Evolutionary conservation across 1,139 yeast genomes (phyloP), one percentile per base, ranked within the genome.

Genomic region (Protomyces gravidus): DNA sequence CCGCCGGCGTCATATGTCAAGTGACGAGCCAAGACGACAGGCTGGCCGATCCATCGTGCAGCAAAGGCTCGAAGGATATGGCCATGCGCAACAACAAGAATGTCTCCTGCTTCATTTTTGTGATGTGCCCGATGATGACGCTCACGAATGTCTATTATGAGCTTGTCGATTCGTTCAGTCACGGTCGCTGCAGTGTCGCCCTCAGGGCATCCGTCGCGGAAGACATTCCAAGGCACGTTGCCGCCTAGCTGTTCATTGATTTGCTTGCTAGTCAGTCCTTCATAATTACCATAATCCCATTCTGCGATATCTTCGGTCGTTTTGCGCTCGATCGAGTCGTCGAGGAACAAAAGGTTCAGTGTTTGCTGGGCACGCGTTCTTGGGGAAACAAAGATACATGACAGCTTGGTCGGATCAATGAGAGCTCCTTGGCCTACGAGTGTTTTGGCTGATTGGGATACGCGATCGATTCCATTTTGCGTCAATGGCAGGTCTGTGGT

Each of bases 231-330:
- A 61, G 85, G 77, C 11, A 13, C 11, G 4, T 13, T n/a, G 42
- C 11, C 21, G 86, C 75, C 0, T 95, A 95, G 62, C 65, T 81
- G 71, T 9, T 75, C 78, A 46, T 78, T 74, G 69, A 90, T 89
- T 66, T 89, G 82, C n/a, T 74, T 72, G 1, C 95, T 85, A 61
- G 78, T 71, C 67, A 84, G 72, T 2, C 97, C 97, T 75, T 90
- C 97, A 71, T 90, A 90, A 68, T 86, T 92, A 66, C 97, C 97
- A 69, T 90, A 90, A 66, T 88, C 95, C 97, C 97, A 90, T 74
- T 90, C 97, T 58, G 89, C 73, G 67, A 85, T 86, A 55, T 85
- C 82, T 64, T 86, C 90, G 19, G 80, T 80, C 36, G 45, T 52
- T 25, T 59, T 50, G 11, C 47, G 46, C 13, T 57, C 49, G 21